phyloP scores from a whole-genome alignment of 805 yeast species.

The Limtongozyma cylindracea region DNA sequence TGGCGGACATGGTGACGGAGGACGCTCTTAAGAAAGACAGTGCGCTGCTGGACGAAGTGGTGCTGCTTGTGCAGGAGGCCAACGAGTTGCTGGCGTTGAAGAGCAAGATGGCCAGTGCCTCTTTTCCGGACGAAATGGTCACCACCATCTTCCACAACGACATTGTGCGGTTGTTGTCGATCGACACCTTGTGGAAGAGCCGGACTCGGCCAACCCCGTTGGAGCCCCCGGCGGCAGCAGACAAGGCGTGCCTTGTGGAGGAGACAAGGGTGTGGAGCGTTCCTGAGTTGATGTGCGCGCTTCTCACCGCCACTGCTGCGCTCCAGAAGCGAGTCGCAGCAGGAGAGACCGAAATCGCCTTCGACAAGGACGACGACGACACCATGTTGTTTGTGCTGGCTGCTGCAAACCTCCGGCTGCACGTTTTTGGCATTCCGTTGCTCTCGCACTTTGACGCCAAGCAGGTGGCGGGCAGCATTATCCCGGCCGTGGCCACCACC shows the following conservation, averaged over 20 bases:
- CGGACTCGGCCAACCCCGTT: constrained; percentile 48
- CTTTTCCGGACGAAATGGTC: constrained; percentile 16
- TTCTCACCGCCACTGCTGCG: constrained; percentile 18
- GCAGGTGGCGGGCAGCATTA: constrained; percentile 92
- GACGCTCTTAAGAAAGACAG: constrained; percentile 18
- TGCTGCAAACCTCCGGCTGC: constrained; percentile 57
- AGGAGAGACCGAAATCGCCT: constrained; percentile 19
- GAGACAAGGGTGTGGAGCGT: constrained; percentile 30
- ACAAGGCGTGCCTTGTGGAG: too few species aligned
- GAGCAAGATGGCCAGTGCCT: constrained; percentile 3
- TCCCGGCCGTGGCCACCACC: constrained; percentile 96
- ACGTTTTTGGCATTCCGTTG: constrained; percentile 38
- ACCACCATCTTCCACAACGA: constrained; percentile 46
- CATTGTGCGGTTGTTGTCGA: constrained; percentile 41
- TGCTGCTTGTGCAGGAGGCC: constrained; percentile 35
- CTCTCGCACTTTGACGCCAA: constrained; percentile 72
- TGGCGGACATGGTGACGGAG: constrained; percentile 4
- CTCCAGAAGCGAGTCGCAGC: constrained; percentile 21
- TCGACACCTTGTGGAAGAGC: constrained; percentile 60
- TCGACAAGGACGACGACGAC: constrained; percentile 91
- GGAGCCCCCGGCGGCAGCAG: constrained; percentile 5
- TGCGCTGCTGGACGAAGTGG: constrained; percentile 37
- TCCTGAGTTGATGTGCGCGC: constrained; percentile 34
- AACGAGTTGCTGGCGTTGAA: constrained; percentile 27
- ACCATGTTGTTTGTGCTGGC: constrained; percentile 75